These are phyloP conservation scores for Tanacetum coccineum DNA, from an alignment of 129 eudicot species.

Conservation along the genomic window DNA sequence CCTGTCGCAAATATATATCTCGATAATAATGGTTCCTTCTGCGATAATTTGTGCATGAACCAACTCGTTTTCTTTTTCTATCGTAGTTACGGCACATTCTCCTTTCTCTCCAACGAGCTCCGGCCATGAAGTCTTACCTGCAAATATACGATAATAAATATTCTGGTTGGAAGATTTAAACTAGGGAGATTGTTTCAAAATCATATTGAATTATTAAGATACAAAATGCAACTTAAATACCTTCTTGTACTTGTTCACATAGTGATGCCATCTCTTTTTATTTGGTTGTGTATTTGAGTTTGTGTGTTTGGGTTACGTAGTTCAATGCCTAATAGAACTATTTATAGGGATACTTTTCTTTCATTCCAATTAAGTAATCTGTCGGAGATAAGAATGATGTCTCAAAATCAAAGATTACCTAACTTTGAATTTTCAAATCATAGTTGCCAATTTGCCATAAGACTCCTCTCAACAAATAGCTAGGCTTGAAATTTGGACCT, in stretches of 20 bases:
- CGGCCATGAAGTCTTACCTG: constrained; percentile 39
- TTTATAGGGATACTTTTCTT: not conserved
- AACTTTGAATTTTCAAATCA: not conserved
- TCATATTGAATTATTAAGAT: no score
- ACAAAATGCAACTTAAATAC: not conserved
- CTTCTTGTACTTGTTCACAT: constrained; percentile 5
- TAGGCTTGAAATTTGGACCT: no score
- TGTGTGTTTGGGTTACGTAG: not conserved
- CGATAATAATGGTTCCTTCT: not conserved
- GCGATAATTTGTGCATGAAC: constrained; percentile 14
- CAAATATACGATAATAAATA: constrained; percentile 2
- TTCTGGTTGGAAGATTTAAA: not conserved
- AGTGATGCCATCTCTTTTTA: not conserved
- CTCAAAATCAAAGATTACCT: not conserved
- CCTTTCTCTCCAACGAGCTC: constrained; percentile 33
- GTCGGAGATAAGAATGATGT: not conserved
- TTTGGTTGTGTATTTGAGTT: not conserved
- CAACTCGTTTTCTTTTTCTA: constrained; percentile 29
- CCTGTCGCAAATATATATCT: constrained; percentile 25
- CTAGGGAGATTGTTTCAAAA: not conserved
- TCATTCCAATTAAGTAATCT: not conserved
- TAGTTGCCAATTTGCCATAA: not conserved
- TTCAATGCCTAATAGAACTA: not conserved
- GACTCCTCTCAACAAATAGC: not conserved
- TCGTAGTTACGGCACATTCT: constrained; percentile 7